phyloP scores from a whole-genome alignment of 1,284 basidiomycete species.

The Puccinia coronata region DNA sequence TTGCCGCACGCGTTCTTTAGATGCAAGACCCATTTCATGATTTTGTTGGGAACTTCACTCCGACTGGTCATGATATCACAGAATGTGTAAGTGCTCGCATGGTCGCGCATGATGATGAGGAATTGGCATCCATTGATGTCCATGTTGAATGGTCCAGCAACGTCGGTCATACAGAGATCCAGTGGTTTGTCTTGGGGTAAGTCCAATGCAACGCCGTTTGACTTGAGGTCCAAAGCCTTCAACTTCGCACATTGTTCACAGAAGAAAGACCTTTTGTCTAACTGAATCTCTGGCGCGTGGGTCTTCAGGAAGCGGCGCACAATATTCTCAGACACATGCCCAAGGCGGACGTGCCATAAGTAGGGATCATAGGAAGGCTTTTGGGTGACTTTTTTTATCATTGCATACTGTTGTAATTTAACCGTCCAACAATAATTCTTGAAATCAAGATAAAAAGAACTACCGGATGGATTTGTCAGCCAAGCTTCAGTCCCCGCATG shows the following conservation, averaged over 20 bases:
- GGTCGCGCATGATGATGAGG: background rate
- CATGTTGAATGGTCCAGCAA: background rate
- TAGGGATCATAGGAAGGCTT: background rate
- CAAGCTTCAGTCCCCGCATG: background rate
- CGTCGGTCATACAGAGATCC: background rate
- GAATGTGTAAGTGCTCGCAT: slow-evolving; percentile 2
- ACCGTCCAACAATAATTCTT: background rate
- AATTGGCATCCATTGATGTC: background rate
- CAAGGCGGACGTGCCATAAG: background rate
- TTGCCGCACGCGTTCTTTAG: background rate
- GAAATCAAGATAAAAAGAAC: background rate
- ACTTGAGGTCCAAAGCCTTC: background rate
- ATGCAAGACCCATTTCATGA: background rate
- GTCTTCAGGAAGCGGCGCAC: background rate
- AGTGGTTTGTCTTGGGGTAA: background rate
- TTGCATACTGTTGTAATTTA: background rate
- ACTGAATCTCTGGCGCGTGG: background rate
- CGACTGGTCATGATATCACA: background rate
- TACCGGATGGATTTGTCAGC: background rate
- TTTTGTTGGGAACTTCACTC: background rate
- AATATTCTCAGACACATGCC: background rate
- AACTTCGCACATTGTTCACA: background rate
- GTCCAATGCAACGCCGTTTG: background rate
- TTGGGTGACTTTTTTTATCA: background rate
- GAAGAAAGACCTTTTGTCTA: background rate